Percentiles rank a stretch among this genome's conserved stretches.
phyloP scores from a whole-genome alignment of 2,329 filamentous ascomycete genomes.

The Parastagonospora avenae region DNA sequence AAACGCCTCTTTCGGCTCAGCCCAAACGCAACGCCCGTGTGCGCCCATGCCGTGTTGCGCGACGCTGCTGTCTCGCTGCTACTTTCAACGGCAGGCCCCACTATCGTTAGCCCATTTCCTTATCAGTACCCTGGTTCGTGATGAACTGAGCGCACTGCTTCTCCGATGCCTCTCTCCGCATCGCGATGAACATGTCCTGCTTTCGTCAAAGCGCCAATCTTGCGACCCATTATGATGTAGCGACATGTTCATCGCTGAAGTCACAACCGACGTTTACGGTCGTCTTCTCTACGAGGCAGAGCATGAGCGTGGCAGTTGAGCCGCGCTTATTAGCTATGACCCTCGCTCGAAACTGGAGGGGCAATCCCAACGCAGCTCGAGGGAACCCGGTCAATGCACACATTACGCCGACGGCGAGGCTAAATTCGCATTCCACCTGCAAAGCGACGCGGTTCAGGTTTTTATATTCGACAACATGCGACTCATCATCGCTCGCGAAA shows the following conservation, averaged over 20 bases:
- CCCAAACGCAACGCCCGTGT: constrained; percentile 2
- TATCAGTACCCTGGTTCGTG: constrained; percentile 7
- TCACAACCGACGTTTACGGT: neutral
- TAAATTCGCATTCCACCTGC: neutral
- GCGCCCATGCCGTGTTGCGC: neutral
- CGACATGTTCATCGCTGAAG: neutral
- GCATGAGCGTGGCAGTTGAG: neutral
- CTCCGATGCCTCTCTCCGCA: constrained; percentile 18
- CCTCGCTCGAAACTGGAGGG: constrained; percentile 3
- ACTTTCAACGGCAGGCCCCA: constrained; percentile 4
- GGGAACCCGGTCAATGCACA: neutral
- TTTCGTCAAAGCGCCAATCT: constrained; percentile 15
- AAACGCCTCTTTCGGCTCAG: constrained; percentile 1
- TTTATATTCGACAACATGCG: neutral
- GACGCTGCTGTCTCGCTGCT: constrained; percentile 9
- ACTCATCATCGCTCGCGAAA: too few relatives aligned
- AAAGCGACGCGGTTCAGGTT: neutral
- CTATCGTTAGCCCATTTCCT: constrained; percentile 5
- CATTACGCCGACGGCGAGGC: constrained; percentile 1
- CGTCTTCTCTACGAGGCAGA: neutral
- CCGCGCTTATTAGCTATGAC: neutral
- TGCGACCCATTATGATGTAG: constrained; percentile 9
- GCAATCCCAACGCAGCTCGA: neutral
- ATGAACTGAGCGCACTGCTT: neutral
- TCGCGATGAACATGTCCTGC: constrained; percentile 9